Evolutionary conservation across 805 yeast genomes (phyloP).

Genomic region (Maudiozyma bulderi): DNA sequence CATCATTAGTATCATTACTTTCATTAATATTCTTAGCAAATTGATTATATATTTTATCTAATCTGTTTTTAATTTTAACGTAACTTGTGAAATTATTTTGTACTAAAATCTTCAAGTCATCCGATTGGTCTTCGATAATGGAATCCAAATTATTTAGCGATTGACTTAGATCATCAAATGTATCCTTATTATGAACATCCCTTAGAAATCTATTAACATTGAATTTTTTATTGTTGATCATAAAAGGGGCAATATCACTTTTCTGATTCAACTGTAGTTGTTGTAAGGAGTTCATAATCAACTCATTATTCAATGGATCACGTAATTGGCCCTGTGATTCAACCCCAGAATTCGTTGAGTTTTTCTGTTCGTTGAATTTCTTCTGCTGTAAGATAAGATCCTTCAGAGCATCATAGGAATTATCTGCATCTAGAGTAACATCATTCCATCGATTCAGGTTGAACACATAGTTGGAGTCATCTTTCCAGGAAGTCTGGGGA

Average conservation of each 20-base stretch:
- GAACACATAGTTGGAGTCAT: conserved; percentile 24
- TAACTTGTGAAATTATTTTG: conserved; percentile 54
- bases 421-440: conserved; percentile 18
- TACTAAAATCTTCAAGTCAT: conserved; percentile 41
- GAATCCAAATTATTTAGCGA: conserved; percentile 42
- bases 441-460: conserved; percentile 19
- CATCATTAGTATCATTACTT: conserved; percentile 12
- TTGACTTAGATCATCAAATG: conserved; percentile 39
- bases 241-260: conserved; percentile 34
- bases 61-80: conserved; percentile 52
- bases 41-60: conserved; percentile 51
- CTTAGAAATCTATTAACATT: conserved; percentile 47
- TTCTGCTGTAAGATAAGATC: conserved; percentile 24
- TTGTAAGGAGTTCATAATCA: conserved; percentile 32
- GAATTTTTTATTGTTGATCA: conserved; percentile 50
- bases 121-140: conserved; percentile 40
- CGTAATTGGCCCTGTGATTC: conserved; percentile 16
- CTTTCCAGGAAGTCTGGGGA: conserved; percentile 33
- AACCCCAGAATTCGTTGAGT: conserved; percentile 10
- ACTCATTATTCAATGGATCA: conserved; percentile 50
- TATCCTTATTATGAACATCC: conserved; percentile 45
- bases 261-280: conserved; percentile 31
- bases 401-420: conserved; percentile 28
- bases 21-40: conserved; percentile 28
- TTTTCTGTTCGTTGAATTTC: background rate